Percentiles rank a stretch among this genome's conserved stretches.
Conservation (phyloP, 2,329 filamentous ascomycete genomes). For the Pseudogymnoascus sp. region DNA sequence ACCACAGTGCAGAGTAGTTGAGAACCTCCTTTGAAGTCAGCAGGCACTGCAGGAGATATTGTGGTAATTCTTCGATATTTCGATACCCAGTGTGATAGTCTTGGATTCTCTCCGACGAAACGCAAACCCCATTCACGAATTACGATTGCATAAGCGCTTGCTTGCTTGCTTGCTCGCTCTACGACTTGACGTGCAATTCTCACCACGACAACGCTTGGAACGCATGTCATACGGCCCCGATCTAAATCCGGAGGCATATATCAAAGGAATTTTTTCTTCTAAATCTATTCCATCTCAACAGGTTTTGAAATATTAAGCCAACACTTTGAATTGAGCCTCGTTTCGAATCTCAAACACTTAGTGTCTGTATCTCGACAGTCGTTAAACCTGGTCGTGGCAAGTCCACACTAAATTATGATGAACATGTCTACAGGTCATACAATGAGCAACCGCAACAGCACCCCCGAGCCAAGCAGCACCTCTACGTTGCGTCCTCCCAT, state of each 20-base stretch:
- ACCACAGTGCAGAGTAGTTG: conserved; percentile 23
- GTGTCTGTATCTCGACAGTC: conserved; percentile 16
- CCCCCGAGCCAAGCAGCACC: conserved; percentile 78
- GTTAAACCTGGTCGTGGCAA: conserved; percentile 13
- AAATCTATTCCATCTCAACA: conserved; percentile 7
- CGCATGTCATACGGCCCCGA: conserved; percentile 3
- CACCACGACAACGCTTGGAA: conserved; percentile 8
- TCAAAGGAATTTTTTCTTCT: not conserved
- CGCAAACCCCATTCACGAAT: not conserved
- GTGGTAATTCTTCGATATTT: conserved; percentile 7
- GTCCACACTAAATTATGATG: conserved; percentile 34
- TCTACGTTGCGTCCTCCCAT: conserved; percentile 77
- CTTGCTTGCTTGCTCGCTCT: not conserved
- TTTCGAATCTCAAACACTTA: conserved; percentile 23
- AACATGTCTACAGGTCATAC: conserved; percentile 61
- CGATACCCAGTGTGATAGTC: conserved; percentile 16
- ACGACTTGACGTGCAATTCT: conserved; percentile 6
- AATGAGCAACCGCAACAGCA: conserved; percentile 89
- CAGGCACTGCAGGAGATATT: conserved; percentile 69
- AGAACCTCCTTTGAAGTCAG: conserved; percentile 66
- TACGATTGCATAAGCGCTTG: conserved; percentile 8
- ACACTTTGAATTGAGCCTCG: conserved; percentile 17
- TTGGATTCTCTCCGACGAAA: conserved; percentile 27
- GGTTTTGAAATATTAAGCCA: conserved; percentile 4
- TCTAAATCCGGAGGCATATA: conserved; percentile 6